Conservation (phyloP, 2,329 filamentous ascomycete genomes). For the Cadophora luteo-olivacea region DNA sequence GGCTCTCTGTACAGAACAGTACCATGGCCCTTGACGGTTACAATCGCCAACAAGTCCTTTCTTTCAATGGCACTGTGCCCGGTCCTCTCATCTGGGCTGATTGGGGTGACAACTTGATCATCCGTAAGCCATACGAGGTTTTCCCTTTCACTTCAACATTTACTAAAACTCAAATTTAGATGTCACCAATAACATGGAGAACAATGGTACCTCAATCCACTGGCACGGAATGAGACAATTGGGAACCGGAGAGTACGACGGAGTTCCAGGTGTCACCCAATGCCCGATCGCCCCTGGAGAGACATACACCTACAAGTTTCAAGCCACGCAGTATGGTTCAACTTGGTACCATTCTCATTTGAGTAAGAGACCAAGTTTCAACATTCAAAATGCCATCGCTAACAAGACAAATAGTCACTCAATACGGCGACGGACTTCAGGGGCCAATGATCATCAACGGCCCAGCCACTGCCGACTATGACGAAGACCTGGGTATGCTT, state of each 20-base stretch:
- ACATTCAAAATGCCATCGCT: background rate
- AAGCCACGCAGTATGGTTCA: slow-evolving; percentile 42
- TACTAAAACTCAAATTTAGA: slow-evolving; percentile 42
- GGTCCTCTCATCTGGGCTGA: slow-evolving; percentile 50
- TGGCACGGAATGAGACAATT: slow-evolving; percentile 58
- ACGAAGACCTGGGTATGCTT: slow-evolving; percentile 48
- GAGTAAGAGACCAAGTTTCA: slow-evolving; percentile 28
- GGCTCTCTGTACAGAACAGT: slow-evolving; percentile 37
- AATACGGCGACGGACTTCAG: slow-evolving; percentile 58
- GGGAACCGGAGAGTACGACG: slow-evolving; percentile 47
- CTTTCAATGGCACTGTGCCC: slow-evolving; percentile 47
- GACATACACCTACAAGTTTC: slow-evolving; percentile 49
- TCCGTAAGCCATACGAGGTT: slow-evolving; percentile 6
- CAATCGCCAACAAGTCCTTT: slow-evolving; percentile 58
- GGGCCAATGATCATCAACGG: slow-evolving; percentile 68
- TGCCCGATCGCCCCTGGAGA: slow-evolving; percentile 70
- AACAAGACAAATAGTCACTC: background rate
- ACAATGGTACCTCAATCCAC: slow-evolving; percentile 57
- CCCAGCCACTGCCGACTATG: slow-evolving; percentile 63
- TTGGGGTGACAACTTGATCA: slow-evolving; percentile 25
- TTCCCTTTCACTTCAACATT: background rate
- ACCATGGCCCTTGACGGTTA: slow-evolving; percentile 49
- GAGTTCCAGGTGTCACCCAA: slow-evolving; percentile 58
- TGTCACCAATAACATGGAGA: slow-evolving; percentile 45
- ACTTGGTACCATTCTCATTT: slow-evolving; percentile 42